Evolutionary conservation across 306 rosid species (phyloP).

Genomic region (Pachyrhizus erosus): DNA sequence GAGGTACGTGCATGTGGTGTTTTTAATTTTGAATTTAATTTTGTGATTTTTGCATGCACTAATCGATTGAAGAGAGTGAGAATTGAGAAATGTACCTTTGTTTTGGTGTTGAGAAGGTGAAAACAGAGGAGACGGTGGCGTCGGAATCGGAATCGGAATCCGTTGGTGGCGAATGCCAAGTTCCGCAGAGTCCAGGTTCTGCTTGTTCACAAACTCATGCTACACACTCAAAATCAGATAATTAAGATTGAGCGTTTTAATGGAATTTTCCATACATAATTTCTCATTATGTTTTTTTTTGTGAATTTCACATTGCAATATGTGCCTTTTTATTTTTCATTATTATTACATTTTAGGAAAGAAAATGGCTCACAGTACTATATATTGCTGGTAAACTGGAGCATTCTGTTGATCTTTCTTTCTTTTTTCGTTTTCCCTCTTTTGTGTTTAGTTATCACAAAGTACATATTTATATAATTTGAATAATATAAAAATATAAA

Average conservation of each 20-base stretch:
- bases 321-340: not conserved
- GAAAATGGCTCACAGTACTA: slow-evolving; percentile 4
- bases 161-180: slow-evolving; percentile 52
- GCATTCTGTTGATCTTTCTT: not conserved
- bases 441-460: not conserved
- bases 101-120: slow-evolving; percentile 47
- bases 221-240: slow-evolving; percentile 39
- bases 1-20: slow-evolving; percentile 44
- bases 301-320: not conserved
- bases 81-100: slow-evolving; percentile 3
- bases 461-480: not conserved
- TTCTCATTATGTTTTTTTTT: slow-evolving; percentile 51
- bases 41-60: not conserved
- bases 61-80: slow-evolving; percentile 11
- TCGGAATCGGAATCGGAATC: slow-evolving; percentile 49
- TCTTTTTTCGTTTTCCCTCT: not conserved
- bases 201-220: slow-evolving; percentile 57
- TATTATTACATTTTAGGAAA: slow-evolving; percentile 10
- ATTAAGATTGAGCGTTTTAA: not conserved
- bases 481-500: not conserved
- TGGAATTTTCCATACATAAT: slow-evolving; percentile 53
- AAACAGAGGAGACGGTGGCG: slow-evolving; percentile 50
- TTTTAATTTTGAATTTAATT: not conserved
- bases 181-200: slow-evolving; percentile 54
- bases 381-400: not conserved